Base-by-base conservation (phyloP, 106 monocot genomes). In the Allium cepa region DNA sequence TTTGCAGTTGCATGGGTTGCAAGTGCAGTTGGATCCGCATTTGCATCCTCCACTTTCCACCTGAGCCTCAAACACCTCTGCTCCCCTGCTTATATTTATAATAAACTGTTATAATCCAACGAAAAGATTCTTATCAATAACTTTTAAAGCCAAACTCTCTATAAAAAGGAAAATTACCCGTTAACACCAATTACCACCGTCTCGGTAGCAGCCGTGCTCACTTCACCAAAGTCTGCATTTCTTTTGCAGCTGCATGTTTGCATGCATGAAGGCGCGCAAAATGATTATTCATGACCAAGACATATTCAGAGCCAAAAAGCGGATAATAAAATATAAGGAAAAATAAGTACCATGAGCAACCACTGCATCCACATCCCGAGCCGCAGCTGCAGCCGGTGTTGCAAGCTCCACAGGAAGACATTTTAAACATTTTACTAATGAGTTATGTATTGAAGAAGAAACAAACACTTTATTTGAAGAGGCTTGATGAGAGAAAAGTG, bases 1-100 rank as follows among this genome's bases (percentile, higher is more conserved):
- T 67, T 75, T 71, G 76, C 88, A 84, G 46, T 26, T 79, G 81
- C 88, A 88, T 69, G 80, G 78, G 45, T 74, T 36, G 52, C 88
- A 88, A 63, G 57, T 71, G 84, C 88, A 88, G 88, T 68, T 81
- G 56, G 64, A 17, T 46, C 84, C 84, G 56, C 88, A 88, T 64
- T 84, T 81, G 84, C 88, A 89, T n/a, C 73, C 84, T 26, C 67
- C 83, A 26, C 75, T 83, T 71, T 81, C 78, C 14, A 68, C 8
- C 45, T 64, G 78, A 28, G 75, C 62, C 17, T 60, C 73, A 73
- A 75, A 71, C 76, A 9, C 10, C 49, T 67, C 56, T 4, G 16
- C 11, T 56, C 56, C 56, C 56, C 56, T 56, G 56, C 8, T 4
- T 56, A 56, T 36, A 1, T 36, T 36, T 36, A 36, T 1, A 36